These are phyloP conservation scores for Microcos paniculata DNA, from an alignment of 345 rosid genomes.

Conservation along the genomic window DNA sequence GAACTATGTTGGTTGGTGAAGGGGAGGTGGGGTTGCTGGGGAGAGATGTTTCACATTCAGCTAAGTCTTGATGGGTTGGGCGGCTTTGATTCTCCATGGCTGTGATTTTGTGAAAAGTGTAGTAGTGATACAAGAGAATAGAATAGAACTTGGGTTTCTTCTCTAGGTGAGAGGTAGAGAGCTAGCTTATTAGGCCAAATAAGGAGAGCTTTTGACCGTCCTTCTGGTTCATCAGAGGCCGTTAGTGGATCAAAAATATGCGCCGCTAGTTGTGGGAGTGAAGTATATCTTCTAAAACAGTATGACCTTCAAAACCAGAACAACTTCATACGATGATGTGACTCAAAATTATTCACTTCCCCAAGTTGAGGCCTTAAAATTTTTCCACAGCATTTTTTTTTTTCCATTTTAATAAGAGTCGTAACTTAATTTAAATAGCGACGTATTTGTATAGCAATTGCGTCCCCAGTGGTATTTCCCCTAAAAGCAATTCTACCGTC, in stretches of 20 bases:
- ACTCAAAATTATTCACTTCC: no score
- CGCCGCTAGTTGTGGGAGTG: neutral
- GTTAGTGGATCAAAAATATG: neutral
- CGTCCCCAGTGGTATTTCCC: no score
- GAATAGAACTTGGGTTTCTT: neutral
- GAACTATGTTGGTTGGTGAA: constrained; percentile 26
- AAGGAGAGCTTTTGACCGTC: neutral
- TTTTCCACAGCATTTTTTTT: no score
- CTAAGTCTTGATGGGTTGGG: neutral
- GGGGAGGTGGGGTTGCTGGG: neutral
- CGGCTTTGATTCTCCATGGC: neutral
- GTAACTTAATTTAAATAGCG: no score
- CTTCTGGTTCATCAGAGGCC: neutral
- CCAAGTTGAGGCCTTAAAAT: no score
- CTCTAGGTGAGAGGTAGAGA: neutral
- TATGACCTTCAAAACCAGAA: neutral
- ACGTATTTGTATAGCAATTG: no score
- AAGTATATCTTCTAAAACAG: neutral
- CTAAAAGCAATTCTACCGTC: no score
- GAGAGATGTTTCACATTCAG: neutral
- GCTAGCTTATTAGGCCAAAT: no score
- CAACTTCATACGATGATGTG: no score
- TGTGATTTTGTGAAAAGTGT: neutral
- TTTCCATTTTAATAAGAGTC: no score
- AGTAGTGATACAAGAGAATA: neutral